Conservation (phyloP, 805 yeast species). For the Saccharomycopsis schoenii region DNA sequence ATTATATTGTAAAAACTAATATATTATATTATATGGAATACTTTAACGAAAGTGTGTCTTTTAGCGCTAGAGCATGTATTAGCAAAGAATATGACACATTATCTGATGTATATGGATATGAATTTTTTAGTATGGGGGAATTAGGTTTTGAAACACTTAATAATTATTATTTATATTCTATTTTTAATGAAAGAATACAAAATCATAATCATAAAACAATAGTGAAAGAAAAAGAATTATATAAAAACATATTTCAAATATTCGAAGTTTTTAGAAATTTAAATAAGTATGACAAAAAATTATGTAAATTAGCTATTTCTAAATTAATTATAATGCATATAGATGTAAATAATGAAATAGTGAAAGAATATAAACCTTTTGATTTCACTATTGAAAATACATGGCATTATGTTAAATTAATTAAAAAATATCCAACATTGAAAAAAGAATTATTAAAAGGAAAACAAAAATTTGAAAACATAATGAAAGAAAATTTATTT, state of each 20-base stretch:
- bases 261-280: background rate
- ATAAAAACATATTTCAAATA: background rate
- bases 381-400: background rate
- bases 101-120: background rate
- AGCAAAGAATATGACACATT: background rate
- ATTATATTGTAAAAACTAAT: background rate
- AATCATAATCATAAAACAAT: background rate
- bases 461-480: background rate
- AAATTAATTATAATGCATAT: background rate
- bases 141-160: background rate
- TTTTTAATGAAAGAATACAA: background rate
- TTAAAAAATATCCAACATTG: background rate
- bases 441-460: background rate
- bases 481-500: background rate
- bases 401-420: background rate
- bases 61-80: background rate
- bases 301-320: background rate
- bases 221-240: background rate
- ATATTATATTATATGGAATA: background rate
- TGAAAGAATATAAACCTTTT: background rate
- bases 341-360: background rate
- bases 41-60: background rate
- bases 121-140: background rate
- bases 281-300: background rate
- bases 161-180: background rate